Base-by-base conservation (phyloP, 2,329 filamentous ascomycete genomes). In the Colletotrichum sp. region DNA sequence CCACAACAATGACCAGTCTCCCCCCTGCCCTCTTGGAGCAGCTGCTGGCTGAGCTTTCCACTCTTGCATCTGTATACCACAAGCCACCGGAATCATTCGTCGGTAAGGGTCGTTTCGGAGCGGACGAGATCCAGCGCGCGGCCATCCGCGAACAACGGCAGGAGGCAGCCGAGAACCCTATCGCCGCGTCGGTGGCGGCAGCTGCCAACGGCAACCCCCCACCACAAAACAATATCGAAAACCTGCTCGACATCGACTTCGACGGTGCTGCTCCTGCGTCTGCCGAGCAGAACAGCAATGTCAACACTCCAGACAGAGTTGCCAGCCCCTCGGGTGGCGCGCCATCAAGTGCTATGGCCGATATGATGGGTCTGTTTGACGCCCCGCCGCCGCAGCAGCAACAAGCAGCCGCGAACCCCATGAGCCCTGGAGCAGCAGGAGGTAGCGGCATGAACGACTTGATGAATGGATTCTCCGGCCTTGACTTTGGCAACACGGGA, bases 81-180 rank as follows among this genome's bases (percentile, higher is more conserved):
- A 98, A 98, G 87, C 96, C 96, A 10, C 96, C 97, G 60, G 95
- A 98, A 89, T 96, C 96, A n/a, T 99, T 99, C 85, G 94, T 99
- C 74, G 97, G 97, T 79, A 96, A 98, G 86, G 97, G 97, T 56
- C 93, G 96, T 60, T 98, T 95, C 80, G 97, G 96, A 48, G 96
- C 97, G 65, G 96, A 98, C 84, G 96, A 95, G 76, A 95, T 99
- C 81, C 97, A 98, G 85, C 94, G 94, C 79, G 96, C 96, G 66
- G 97, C 97, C 76, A 98, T 99, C 82, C 96, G 98, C 87, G 97
- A 99, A 87, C 96, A 98, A 88, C 92, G 94, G 78, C 93, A 98
- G 85, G 95, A 98, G 80, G 95, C 95, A 1, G 94, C 93, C 77
- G 97, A 98, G 80, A 98, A 98, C 83, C 96, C 97, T 2, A 95